Conservation (phyloP, 306 rosid genomes). For the Heteromeles arbutifolia region DNA sequence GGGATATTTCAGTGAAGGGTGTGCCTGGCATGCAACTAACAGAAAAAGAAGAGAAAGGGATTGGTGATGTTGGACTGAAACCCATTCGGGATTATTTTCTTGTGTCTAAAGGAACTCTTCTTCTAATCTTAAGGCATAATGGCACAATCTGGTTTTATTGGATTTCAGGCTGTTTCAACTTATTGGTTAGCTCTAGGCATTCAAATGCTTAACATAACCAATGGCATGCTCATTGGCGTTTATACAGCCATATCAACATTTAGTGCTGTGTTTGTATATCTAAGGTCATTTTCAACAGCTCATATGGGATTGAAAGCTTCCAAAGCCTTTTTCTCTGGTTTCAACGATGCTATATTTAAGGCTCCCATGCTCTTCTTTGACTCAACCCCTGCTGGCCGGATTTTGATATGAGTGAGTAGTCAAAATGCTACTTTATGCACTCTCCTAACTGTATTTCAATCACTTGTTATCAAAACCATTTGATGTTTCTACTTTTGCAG, state of each 20-base stretch:
- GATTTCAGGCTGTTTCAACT: slow-evolving; percentile 45
- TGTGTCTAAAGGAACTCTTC: slow-evolving; percentile 31
- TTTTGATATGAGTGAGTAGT: slow-evolving; percentile 64
- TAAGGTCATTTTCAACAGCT: slow-evolving; percentile 35
- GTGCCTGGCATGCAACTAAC: slow-evolving; percentile 45
- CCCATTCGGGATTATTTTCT: slow-evolving; percentile 55
- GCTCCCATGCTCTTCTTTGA: slow-evolving; percentile 91
- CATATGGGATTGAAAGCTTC: slow-evolving; percentile 73
- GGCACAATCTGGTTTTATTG: slow-evolving; percentile 27
- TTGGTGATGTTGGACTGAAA: slow-evolving; percentile 69
- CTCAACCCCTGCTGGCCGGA: slow-evolving; percentile 71
- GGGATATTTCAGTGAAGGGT: slow-evolving; percentile 25
- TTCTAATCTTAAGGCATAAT: slow-evolving; percentile 23
- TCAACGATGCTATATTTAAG: slow-evolving; percentile 54
- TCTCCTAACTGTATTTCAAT: not conserved
- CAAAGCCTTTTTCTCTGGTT: slow-evolving; percentile 47
- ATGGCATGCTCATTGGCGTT: slow-evolving; percentile 38
- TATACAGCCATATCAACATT: slow-evolving; percentile 47
- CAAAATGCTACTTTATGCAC: not conserved
- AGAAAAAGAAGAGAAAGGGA: slow-evolving; percentile 61
- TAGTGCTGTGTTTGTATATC: slow-evolving; percentile 35
- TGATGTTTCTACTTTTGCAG: slow-evolving; percentile 29
- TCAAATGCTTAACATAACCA: slow-evolving; percentile 41
- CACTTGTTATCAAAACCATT: not conserved
- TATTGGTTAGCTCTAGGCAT: slow-evolving; percentile 71